Percentiles rank a stretch among this genome's conserved stretches.
These are phyloP conservation scores for Psidium guajava DNA, from an alignment of 345 rosid genomes.

Conservation along the genomic window DNA sequence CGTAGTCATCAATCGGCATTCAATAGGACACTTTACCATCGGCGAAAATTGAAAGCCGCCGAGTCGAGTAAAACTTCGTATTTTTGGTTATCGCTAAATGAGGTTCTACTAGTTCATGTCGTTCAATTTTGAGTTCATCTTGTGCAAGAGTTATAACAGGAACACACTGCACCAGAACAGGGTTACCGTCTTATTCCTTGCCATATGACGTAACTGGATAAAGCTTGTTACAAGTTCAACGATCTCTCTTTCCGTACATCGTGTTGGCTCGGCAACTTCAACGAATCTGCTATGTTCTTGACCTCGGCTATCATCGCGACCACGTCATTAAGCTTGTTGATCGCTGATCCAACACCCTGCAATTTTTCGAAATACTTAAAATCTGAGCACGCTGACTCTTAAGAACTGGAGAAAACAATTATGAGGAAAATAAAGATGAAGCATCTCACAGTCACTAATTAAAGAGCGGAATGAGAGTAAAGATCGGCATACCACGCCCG, in stretches of 20 bases:
- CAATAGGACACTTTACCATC: neutral
- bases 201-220: neutral
- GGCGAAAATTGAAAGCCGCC: neutral
- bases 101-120: neutral
- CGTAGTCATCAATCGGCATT: neutral
- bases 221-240: neutral
- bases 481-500: slow-evolving; percentile 42
- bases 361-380: neutral
- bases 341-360: slow-evolving; percentile 54
- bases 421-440: neutral
- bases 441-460: neutral
- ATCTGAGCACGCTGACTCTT: neutral
- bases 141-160: neutral
- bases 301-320: slow-evolving; percentile 61
- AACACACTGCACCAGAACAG: neutral
- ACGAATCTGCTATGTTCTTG: slow-evolving; percentile 35
- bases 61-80: neutral
- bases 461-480: neutral
- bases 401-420: neutral
- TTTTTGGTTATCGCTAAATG: no score
- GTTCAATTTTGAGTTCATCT: neutral
- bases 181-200: neutral
- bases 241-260: neutral
- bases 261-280: neutral
- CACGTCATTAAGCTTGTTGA: slow-evolving; percentile 48